A percentile compares a stretch with the other conserved stretches of the same genome.
phyloP scores from a whole-genome alignment of 2,329 filamentous ascomycete species.

The Escovopsis weberi region DNA sequence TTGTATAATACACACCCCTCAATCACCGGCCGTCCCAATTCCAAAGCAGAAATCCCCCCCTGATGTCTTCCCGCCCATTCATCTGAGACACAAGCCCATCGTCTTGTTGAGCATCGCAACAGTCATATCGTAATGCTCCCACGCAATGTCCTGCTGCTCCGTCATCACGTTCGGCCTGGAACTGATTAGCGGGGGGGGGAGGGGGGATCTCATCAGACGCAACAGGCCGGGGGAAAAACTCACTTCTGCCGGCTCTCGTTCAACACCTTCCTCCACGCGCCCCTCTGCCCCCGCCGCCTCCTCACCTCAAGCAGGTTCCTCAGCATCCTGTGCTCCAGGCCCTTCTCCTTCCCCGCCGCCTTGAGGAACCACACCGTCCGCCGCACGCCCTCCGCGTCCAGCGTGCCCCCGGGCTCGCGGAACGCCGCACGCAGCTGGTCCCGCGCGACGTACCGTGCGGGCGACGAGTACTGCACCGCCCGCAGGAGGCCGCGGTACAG shows the following conservation, averaged over 20 bases:
- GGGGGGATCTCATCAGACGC: not conserved
- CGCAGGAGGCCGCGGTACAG: slow-evolving; percentile 53
- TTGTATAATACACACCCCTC: too few relatives aligned
- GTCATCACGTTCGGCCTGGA: slow-evolving; percentile 8
- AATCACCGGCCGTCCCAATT: not conserved
- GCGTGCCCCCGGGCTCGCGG: slow-evolving; percentile 27
- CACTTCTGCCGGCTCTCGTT: slow-evolving; percentile 12
- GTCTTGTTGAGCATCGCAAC: slow-evolving; percentile 60
- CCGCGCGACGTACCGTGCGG: slow-evolving; percentile 47
- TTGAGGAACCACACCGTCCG: slow-evolving; percentile 58
- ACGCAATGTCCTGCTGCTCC: slow-evolving; percentile 20
- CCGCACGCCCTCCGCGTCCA: slow-evolving; percentile 37
- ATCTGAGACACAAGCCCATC: slow-evolving; percentile 51
- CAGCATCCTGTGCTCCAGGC: slow-evolving; percentile 57
- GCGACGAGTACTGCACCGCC: slow-evolving; percentile 57
- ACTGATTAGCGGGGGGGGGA: too few relatives aligned
- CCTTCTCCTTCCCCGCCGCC: slow-evolving; percentile 46
- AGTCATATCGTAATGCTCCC: slow-evolving; percentile 52
- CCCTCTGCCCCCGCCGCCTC: slow-evolving; percentile 6
- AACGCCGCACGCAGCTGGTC: slow-evolving; percentile 47
- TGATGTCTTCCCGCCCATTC: too few relatives aligned
- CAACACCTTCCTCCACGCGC: slow-evolving; percentile 10
- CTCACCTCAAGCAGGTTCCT: slow-evolving; percentile 45
- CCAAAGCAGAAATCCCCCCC: too few relatives aligned
- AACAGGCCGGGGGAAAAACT: slow-evolving; percentile 6